Base-by-base conservation (phyloP, 139 green algal genomes). In the Deuterostichococcus epilithicus region DNA sequence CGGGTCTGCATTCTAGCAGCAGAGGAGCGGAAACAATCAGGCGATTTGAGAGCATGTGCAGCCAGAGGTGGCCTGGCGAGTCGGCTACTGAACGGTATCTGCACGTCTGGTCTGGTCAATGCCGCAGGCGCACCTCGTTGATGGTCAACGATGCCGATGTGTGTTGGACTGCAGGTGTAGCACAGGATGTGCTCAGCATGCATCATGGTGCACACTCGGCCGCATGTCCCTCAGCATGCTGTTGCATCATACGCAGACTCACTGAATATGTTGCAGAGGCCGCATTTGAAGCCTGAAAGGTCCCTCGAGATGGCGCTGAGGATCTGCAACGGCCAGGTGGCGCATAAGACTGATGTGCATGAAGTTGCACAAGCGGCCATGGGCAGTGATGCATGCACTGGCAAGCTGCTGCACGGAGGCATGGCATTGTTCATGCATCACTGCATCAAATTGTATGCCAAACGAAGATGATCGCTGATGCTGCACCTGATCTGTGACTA, bases 81-180 rank as follows among this genome's bases (percentile, higher is more conserved):
- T 18, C 30, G 26, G 1, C 32, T 33, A 18, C 28, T 26, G 22
- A 36, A 30, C n/a, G 25, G 18, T 32, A n/a, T 0, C 20, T 37
- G 42, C 37, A n/a, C n/a, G 0, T 45, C 26, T 73, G 65, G 18
- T 37, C 8, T 22, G 52, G 0, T 2, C 26, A 15, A 25, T 58
- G 58, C 39, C 33, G 42, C 72, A 39, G 30, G 0, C 67, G 18
- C 42, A 89, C 86, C 84, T 92, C 88, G 74, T 92, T 92, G 71
- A 92, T 90, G 34, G 88, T 92, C 1, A 93, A 78, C 1, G 76
- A 86, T 26, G 88, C 88, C 35, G 77, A 86, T 0, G 88, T 93
- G 81, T 93, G 88, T 70, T 89, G 83, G 25, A 92, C 80, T 88
- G 79, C 73, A 74, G 18, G 73, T 28, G 39, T 20, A 28, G 34